Percentiles rank a stretch among this genome's conserved stretches.
Evolutionary conservation across 805 yeast species (phyloP).

Genomic region (Candida koratica): DNA sequence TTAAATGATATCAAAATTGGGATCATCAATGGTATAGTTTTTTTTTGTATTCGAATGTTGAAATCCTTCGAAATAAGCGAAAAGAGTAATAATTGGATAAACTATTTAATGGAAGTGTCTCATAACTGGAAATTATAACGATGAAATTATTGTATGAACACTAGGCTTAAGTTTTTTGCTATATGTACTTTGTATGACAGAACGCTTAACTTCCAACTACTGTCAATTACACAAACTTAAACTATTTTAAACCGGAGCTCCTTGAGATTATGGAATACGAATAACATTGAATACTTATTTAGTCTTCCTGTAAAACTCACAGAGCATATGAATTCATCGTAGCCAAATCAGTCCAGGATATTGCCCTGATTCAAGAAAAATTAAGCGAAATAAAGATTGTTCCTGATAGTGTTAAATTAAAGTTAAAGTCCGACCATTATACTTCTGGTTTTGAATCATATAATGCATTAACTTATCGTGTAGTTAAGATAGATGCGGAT

Average conservation of each 20-base stretch:
- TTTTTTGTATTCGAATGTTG: slow-evolving; percentile 23
- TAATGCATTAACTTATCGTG: too few species aligned
- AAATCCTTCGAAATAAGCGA: slow-evolving; percentile 30
- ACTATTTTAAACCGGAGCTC: slow-evolving; percentile 17
- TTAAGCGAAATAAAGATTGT: slow-evolving; percentile 13
- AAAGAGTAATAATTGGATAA: slow-evolving; percentile 26
- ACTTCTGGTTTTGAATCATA: slow-evolving; percentile 16
- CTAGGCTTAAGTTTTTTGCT: slow-evolving; percentile 24
- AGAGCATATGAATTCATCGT: slow-evolving; percentile 15
- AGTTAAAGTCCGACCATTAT: slow-evolving; percentile 19
- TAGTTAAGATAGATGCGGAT: too few species aligned
- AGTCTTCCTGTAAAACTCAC: slow-evolving; percentile 31
- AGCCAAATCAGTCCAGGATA: slow-evolving; percentile 1
- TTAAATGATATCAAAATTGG: slow-evolving; percentile 21
- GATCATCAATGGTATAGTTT: slow-evolving; percentile 22
- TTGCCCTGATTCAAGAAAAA: neutral
- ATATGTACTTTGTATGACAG: slow-evolving; percentile 27
- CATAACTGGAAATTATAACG: slow-evolving; percentile 20
- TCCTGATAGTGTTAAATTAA: slow-evolving; percentile 13
- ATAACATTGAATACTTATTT: slow-evolving; percentile 26
- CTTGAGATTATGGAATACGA: slow-evolving; percentile 22
- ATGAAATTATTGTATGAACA: slow-evolving; percentile 17
- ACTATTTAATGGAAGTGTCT: slow-evolving; percentile 26
- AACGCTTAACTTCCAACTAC: slow-evolving; percentile 24
- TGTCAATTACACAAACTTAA: slow-evolving; percentile 16